A percentile compares a stretch with the other conserved stretches of the same genome.
These are phyloP conservation scores for Glarea lozoyensis DNA, from an alignment of 495 filamentous ascomycete species.

Conservation along the genomic window DNA sequence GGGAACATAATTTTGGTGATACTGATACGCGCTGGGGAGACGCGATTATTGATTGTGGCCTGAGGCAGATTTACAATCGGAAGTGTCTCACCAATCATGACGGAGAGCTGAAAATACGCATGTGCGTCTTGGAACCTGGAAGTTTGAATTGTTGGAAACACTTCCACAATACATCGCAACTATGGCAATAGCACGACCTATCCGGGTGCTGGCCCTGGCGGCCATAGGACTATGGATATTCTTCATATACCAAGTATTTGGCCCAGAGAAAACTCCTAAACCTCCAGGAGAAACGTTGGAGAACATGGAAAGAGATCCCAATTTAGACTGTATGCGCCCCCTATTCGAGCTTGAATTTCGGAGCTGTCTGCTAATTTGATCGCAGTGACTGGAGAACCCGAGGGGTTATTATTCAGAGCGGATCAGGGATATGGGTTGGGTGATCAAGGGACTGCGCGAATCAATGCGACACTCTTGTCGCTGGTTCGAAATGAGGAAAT, in stretches of 20 bases:
- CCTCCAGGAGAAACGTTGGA: constrained; percentile 33
- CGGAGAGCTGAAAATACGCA: too few species aligned
- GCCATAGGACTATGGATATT: constrained; percentile 64
- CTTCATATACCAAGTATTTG: constrained; percentile 63
- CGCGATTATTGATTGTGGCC: constrained; percentile 2
- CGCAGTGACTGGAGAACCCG: constrained; percentile 72
- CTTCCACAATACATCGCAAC: constrained; percentile 12
- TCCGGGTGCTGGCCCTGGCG: constrained; percentile 66
- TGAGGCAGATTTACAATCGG: not conserved
- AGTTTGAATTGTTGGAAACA: too few species aligned
- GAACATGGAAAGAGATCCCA: constrained; percentile 64
- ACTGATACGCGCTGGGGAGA: not conserved
- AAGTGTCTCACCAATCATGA: too few species aligned
- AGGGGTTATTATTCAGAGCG: constrained; percentile 61
- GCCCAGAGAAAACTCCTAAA: constrained; percentile 29
- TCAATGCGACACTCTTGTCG: constrained; percentile 88
- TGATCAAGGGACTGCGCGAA: constrained; percentile 65
- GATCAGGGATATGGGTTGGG: constrained; percentile 65
- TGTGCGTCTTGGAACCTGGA: too few species aligned
- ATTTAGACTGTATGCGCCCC: constrained; percentile 58
- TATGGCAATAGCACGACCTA: constrained; percentile 81
- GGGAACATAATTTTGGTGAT: not conserved
- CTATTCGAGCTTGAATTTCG: not conserved
- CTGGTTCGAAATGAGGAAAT: constrained; percentile 90
- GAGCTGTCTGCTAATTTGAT: not conserved